Percentiles rank a stretch among this genome's conserved stretches.
phyloP scores from a whole-genome alignment of 2,329 filamentous ascomycete species.

The Trichoderma citrinoviride region DNA sequence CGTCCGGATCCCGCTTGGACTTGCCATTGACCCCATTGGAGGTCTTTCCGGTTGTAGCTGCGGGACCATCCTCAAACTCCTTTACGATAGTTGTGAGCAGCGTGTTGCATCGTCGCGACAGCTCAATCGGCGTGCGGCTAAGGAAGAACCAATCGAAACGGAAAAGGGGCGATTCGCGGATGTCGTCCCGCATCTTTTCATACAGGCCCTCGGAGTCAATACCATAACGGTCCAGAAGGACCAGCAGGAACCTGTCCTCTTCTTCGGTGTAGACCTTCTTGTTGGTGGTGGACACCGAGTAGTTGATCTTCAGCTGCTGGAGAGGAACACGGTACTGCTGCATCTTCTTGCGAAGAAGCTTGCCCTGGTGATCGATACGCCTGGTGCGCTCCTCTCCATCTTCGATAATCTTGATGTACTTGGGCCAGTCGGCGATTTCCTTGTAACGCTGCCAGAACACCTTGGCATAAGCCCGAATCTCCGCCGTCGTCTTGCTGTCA shows the following conservation, averaged over 20 bases:
- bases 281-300: constrained; percentile 97
- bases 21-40: constrained; percentile 63
- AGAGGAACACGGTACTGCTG: constrained; percentile 93
- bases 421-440: constrained; percentile 84
- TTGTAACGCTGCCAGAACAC: constrained; percentile 95
- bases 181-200: constrained; percentile 95
- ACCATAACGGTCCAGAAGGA: constrained; percentile 88
- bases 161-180: constrained; percentile 90
- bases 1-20: constrained; percentile 71
- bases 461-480: constrained; percentile 88
- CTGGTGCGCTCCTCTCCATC: constrained; percentile 87
- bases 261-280: constrained; percentile 99
- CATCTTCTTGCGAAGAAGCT: constrained; percentile 94
- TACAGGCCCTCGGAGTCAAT: constrained; percentile 88
- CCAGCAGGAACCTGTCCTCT: constrained; percentile 91
- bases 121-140: constrained; percentile 87
- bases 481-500: constrained; percentile 80
- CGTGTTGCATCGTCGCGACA: constrained; percentile 88
- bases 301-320: constrained; percentile 98
- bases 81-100: constrained; percentile 90
- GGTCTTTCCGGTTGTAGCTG: constrained; percentile 49
- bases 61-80: constrained; percentile 73
- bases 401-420: constrained; percentile 86
- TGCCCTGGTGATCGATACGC: constrained; percentile 87
- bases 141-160: constrained; percentile 99